phyloP scores from a whole-genome alignment of 257 asterid species.

The Leonotis leonurus region DNA sequence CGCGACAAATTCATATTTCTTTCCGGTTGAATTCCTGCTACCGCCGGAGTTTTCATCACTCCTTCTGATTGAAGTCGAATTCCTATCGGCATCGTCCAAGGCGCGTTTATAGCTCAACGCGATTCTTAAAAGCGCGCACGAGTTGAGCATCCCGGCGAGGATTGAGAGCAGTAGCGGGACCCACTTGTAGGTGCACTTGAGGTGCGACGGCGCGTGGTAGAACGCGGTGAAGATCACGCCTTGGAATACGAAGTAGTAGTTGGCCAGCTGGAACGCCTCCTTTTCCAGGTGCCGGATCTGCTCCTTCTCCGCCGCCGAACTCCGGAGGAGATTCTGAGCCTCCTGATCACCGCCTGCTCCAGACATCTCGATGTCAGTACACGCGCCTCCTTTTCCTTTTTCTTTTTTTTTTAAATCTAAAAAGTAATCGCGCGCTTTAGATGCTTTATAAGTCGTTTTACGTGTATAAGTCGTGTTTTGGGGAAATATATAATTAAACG shows the following conservation, averaged over 20 bases:
- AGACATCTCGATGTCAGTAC: no score
- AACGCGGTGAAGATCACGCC: constrained; percentile 26
- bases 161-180: constrained; percentile 14
- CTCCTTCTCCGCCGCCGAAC: neutral
- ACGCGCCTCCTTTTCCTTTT: no score
- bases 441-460: no score
- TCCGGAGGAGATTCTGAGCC: neutral
- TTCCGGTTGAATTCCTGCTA: no score
- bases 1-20: neutral
- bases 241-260: constrained; percentile 10
- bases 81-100: neutral
- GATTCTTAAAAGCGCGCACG: constrained; percentile 15
- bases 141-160: constrained; percentile 18
- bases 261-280: constrained; percentile 19
- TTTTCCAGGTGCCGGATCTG: constrained; percentile 18
- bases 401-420: no score
- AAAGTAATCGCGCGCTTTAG: no score
- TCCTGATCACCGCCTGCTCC: neutral
- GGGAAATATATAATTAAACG: no score
- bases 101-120: constrained; percentile 12
- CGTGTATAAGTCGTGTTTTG: no score
- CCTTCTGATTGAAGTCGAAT: no score
- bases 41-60: no score
- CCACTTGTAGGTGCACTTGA: constrained; percentile 27
- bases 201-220: constrained; percentile 13